A percentile compares a stretch with the other conserved stretches of the same genome.
These are phyloP conservation scores for Thelephora aurantiotincta DNA, from an alignment of 768 basidiomycete species.

Conservation along the genomic window DNA sequence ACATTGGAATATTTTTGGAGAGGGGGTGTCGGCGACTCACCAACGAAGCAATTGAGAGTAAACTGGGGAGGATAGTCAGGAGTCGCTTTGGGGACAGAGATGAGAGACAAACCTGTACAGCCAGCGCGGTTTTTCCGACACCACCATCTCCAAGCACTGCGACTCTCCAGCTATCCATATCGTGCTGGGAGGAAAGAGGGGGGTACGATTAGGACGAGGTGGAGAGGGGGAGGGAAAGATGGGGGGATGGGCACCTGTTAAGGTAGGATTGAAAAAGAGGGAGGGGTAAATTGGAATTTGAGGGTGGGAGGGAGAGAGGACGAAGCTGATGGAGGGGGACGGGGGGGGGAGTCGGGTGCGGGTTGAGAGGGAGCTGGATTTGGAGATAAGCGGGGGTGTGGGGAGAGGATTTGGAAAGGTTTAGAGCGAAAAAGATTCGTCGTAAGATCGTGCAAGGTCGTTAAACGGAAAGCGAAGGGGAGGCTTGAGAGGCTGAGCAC, in stretches of 20 bases:
- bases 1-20: background rate
- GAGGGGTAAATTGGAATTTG: slow-evolving; percentile 11
- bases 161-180: slow-evolving; percentile 92
- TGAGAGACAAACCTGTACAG: slow-evolving; percentile 70
- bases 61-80: slow-evolving; percentile 37
- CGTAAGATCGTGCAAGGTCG: slow-evolving; percentile 47
- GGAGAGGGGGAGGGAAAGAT: background rate
- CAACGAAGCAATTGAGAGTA: slow-evolving; percentile 91
- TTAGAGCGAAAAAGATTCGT: slow-evolving; percentile 30
- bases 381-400: slow-evolving; percentile 16
- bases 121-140: slow-evolving; percentile 93
- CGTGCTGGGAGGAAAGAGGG: slow-evolving; percentile 16
- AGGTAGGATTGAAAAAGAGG: slow-evolving; percentile 13
- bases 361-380: slow-evolving; percentile 11
- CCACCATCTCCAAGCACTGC: slow-evolving; percentile 95
- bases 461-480: slow-evolving; percentile 15
- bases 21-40: slow-evolving; percentile 29
- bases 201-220: background rate
- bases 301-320: slow-evolving; percentile 13
- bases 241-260: too few species aligned
- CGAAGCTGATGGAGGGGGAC: slow-evolving; percentile 14
- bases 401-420: slow-evolving; percentile 17
- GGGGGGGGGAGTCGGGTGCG: slow-evolving; percentile 10
- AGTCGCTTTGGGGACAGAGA: background rate
- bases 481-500: slow-evolving; percentile 4